These are phyloP conservation scores for Tylopilus sp. DNA, from an alignment of 768 basidiomycete species.

Conservation along the genomic window DNA sequence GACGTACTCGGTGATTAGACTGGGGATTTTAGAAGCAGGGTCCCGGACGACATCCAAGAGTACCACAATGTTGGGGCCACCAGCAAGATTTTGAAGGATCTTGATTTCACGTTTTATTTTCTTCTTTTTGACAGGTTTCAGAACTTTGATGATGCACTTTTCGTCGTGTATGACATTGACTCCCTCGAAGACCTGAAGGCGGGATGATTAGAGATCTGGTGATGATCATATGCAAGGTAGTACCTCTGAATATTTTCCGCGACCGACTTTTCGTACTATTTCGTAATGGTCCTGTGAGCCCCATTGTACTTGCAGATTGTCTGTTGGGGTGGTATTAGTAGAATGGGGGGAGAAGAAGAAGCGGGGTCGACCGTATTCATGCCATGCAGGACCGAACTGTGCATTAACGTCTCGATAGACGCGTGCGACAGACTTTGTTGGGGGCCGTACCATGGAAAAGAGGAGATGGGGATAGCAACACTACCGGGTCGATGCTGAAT, in stretches of 20 bases:
- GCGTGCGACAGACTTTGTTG: constrained; percentile 76
- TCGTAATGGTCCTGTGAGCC: constrained; percentile 97
- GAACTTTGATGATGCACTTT: constrained; percentile 97
- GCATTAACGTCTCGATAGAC: constrained; percentile 88
- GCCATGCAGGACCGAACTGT: constrained; percentile 86
- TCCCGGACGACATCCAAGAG: constrained; percentile 95
- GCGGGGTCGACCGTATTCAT: constrained; percentile 79
- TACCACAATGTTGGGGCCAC: constrained; percentile 92
- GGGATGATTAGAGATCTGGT: constrained; percentile 12
- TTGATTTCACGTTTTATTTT: constrained; percentile 99
- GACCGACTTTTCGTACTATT: constrained; percentile 93
- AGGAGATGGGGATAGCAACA: constrained; percentile 8
- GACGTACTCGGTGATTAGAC: constrained; percentile 95
- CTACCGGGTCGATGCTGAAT: too few species aligned
- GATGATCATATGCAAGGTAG: constrained; percentile 15
- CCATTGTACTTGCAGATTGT: constrained; percentile 98
- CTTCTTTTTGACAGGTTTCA: constrained; percentile 99
- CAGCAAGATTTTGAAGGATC: constrained; percentile 93
- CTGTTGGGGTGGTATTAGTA: constrained; percentile 38
- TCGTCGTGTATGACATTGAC: constrained; percentile 87
- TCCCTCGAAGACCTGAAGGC: constrained; percentile 80
- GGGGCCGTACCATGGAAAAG: constrained; percentile 62
- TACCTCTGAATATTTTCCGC: constrained; percentile 95
- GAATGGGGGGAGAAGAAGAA: not conserved
- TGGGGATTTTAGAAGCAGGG: constrained; percentile 94